These are phyloP conservation scores for Chaetomiaceae sp. DNA, from an alignment of 2,329 filamentous ascomycete species.

Conservation along the genomic window DNA sequence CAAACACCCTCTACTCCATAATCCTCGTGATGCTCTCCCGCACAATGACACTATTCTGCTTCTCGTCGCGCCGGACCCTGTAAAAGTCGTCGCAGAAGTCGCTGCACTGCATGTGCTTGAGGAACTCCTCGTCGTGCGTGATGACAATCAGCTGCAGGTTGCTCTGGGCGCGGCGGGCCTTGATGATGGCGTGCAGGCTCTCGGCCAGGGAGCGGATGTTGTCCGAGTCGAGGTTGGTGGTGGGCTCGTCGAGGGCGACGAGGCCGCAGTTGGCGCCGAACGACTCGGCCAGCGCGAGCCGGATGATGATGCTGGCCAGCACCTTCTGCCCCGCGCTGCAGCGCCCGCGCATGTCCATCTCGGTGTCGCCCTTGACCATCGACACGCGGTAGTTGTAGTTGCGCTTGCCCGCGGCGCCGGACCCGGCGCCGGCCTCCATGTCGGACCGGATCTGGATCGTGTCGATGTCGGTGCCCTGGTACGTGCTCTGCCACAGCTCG, in stretches of 20 bases:
- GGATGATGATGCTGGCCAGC: slow-evolving; percentile 93
- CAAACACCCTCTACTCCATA: slow-evolving; percentile 25
- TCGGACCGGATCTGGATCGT: slow-evolving; percentile 93
- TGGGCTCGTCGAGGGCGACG: slow-evolving; percentile 95
- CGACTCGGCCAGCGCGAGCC: slow-evolving; percentile 88
- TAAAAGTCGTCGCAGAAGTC: slow-evolving; percentile 94
- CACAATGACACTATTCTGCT: slow-evolving; percentile 83
- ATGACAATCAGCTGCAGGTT: slow-evolving; percentile 99
- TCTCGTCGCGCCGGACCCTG: slow-evolving; percentile 73
- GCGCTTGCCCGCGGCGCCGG: slow-evolving; percentile 57
- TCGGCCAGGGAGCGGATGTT: slow-evolving; percentile 88
- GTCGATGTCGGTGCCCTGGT: slow-evolving; percentile 95
- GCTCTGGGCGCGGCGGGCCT: slow-evolving; percentile 70
- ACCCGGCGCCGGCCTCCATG: slow-evolving; percentile 52
- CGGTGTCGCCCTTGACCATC: slow-evolving; percentile 95
- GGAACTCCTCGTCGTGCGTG: slow-evolving; percentile 95
- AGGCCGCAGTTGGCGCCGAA: slow-evolving; percentile 95
- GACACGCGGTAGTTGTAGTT: slow-evolving; percentile 96
- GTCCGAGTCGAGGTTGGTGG: slow-evolving; percentile 90
- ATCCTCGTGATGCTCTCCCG: slow-evolving; percentile 55
- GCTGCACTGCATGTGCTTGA: slow-evolving; percentile 85
- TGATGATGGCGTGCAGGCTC: slow-evolving; percentile 82
- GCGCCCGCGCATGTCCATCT: slow-evolving; percentile 99
- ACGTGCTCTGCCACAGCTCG: slow-evolving; percentile 95
- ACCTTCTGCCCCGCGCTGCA: slow-evolving; percentile 97